Percentiles rank a stretch among this genome's conserved stretches.
phyloP scores from a whole-genome alignment of 78 protist genomes.

The Protostelium mycophagum region DNA sequence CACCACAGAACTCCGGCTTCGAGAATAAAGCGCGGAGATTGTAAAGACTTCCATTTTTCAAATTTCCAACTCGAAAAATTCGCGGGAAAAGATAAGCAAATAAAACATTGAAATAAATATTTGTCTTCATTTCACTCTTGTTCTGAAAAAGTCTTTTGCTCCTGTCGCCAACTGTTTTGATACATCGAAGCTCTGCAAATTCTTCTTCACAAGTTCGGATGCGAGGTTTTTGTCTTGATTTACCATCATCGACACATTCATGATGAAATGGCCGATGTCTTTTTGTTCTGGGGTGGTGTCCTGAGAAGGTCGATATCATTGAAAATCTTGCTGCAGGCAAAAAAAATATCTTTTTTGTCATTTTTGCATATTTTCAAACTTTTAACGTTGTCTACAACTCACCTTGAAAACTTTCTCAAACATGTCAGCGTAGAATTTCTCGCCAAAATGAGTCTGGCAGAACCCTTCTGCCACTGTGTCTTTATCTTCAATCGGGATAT shows the following conservation, averaged over 20 bases:
- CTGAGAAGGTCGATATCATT: not conserved
- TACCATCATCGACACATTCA: not conserved
- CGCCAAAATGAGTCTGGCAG: no score
- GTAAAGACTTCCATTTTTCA: no score
- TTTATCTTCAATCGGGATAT: no score
- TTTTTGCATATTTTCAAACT: not conserved
- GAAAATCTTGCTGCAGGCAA: not conserved
- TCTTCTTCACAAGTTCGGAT: not conserved
- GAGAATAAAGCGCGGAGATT: no score
- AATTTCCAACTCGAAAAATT: no score
- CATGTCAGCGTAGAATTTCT: no score
- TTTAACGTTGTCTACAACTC: not conserved
- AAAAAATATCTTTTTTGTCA: not conserved
- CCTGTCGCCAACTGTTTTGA: not conserved
- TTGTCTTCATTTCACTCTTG: no score
- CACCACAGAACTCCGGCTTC: no score
- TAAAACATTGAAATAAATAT: no score
- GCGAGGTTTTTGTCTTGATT: not conserved
- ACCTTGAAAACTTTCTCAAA: not conserved
- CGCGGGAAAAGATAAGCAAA: no score
- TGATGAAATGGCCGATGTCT: not conserved
- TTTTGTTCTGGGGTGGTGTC: not conserved
- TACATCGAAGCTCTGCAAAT: not conserved
- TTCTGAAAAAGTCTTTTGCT: not conserved
- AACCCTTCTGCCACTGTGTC: no score